Base-by-base conservation (phyloP, 2,329 filamentous ascomycete genomes). In the Ceratocystis cacaofunesta region DNA sequence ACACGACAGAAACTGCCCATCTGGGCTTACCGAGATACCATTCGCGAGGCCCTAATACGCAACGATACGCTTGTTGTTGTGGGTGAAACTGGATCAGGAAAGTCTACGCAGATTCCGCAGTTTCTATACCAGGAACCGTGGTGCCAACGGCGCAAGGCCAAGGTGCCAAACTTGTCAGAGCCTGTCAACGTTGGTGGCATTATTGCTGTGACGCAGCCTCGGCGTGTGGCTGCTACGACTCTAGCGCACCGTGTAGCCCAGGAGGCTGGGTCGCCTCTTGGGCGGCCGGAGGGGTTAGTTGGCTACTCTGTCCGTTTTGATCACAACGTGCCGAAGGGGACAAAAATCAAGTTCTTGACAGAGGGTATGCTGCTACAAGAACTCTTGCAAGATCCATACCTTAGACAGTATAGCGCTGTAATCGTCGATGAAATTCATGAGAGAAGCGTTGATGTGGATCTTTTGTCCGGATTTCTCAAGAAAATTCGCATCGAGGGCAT, bases 371-470 rank as follows among this genome's bases (percentile, higher is more conserved):
- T 99, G 63, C 79, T 99, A 15, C 92, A 97, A 73, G 95, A 99
- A 75, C 87, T 99, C 75, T 75, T 99, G 67, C 82, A 87, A 64
- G 94, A 99, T 73, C 89, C 90, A 0, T 80, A 86, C 71, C 79
- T 99, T 71, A 83, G 82, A 41, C 85, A 89, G 72, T 99, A 99
- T 73, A 95, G 90, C 71, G 91, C 88, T 2, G 81, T 99, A 0
- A 82, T 99, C 19, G 90, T 99, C 6, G 94, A 99, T 75, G 94
- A 99, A 74, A 94, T 99, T 12, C 94, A 99, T 77, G 94, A 99
- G 77, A 82, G 94, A 70, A 95, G 92, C 70, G 84, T 97, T 25
- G 95, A 97, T 73, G 92, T 96, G 6, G 94, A 99, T 76, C 76
- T 99, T 30, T 80, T 96, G 8, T 79, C 95, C 30, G 94, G 94